Evolutionary conservation across 169 alveolate species (phyloP), one percentile per base, ranked within the genome.

Genomic region (Plasmodium knowlesi): DNA sequence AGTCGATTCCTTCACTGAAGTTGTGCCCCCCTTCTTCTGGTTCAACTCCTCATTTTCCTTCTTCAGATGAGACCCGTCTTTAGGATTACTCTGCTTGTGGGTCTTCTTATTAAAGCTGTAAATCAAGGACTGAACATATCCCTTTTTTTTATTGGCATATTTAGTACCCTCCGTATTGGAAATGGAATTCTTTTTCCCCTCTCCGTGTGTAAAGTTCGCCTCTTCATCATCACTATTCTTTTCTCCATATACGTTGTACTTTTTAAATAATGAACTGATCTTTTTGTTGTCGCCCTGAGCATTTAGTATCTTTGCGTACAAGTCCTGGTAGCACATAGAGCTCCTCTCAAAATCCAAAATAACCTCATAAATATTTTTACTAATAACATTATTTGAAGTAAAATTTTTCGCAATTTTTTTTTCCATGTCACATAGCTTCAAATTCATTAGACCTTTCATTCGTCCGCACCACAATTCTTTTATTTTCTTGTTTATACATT

Each of bases 381-480:
- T 86, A 19, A 86, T 28, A 5, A 50, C n/a, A 86, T 76, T 74
- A 43, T 82, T 82, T 74, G 76, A 25, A 0, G 84, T 74, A 57
- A 74, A 86, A 74, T 57, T 54, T 34, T 86, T 86, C 76, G 34
- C 46, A n/a, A 86, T 16, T 76, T 76, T 86, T 34, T 78, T 86
- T 86, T 86, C 93, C 34, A 86, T 86, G 67, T 53, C 79, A 46
- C 86, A 74, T 25, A 86, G 70, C 71, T 70, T 61, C 46, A 86
- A 50, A 43, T 73, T 86, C 93, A 86, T 86, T 76, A 86, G 81
- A 10, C 93, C 93, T 53, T 86, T 86, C 85, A 86, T 78, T 19
- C 93, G 93, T 32, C 86, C 93, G 41, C 93, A 86, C 93, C 93
- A 86, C 81, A 86, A 76, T 86, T 86, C 93, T 34, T 86, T 86